These are phyloP conservation scores for Rhizopogon roseolus DNA, from an alignment of 768 basidiomycete species.

Conservation along the genomic window DNA sequence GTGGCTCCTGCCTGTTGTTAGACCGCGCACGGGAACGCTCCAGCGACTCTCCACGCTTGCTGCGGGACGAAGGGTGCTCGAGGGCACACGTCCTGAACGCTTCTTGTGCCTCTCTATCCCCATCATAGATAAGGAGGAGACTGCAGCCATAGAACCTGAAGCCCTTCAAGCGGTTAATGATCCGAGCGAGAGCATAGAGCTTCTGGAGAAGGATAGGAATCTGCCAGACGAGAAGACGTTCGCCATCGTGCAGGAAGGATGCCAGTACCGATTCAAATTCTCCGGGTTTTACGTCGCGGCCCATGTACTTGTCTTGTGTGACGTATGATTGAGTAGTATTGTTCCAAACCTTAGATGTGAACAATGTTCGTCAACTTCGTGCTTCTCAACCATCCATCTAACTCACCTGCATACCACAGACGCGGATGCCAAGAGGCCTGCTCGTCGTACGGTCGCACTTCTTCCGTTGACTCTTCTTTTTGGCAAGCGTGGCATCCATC, in stretches of 20 bases:
- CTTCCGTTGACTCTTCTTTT: constrained; percentile 98
- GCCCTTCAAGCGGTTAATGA: constrained; percentile 85
- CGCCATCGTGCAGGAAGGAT: constrained; percentile 83
- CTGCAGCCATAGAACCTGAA: constrained; percentile 98
- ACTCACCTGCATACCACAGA: constrained; percentile 98
- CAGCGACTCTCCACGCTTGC: constrained; percentile 74
- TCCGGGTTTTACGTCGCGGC: constrained; percentile 81
- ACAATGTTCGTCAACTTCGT: constrained; percentile 5
- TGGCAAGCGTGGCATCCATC: constrained; percentile 84
- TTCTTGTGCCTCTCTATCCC: constrained; percentile 85
- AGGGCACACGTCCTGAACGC: constrained; percentile 54
- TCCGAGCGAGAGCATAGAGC: constrained; percentile 88
- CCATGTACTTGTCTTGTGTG: constrained; percentile 95
- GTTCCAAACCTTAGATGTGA: constrained; percentile 80
- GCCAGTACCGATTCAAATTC: constrained; percentile 81
- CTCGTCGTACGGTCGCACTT: constrained; percentile 98
- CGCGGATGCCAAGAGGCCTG: constrained; percentile 80
- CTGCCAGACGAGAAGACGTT: constrained; percentile 80
- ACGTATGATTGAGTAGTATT: constrained; percentile 75
- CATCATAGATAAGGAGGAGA: constrained; percentile 95
- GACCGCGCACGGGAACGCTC: constrained; percentile 49
- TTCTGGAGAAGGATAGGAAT: constrained; percentile 90
- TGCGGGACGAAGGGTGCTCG: constrained; percentile 61
- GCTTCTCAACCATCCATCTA: not conserved
- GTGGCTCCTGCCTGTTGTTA: constrained; percentile 35